A percentile compares a stretch with the other conserved stretches of the same genome.
phyloP scores from a whole-genome alignment of 495 filamentous ascomycete genomes.

The Astrocystis sublimbata region DNA sequence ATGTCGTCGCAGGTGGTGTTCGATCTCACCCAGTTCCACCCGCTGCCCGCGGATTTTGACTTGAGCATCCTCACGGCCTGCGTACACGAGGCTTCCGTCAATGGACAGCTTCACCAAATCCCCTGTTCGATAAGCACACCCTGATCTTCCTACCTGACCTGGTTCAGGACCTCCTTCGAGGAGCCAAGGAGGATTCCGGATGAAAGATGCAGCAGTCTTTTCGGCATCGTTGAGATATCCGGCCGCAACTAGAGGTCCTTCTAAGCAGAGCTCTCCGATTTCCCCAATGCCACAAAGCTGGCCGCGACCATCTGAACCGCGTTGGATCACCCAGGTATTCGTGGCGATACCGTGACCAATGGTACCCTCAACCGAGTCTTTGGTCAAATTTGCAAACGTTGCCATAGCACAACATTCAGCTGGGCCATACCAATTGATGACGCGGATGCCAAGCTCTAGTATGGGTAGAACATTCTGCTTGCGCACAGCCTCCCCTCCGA shows the following conservation, averaged over 20 bases:
- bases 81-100: slow-evolving; percentile 20
- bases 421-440: neutral
- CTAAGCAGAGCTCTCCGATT: slow-evolving; percentile 8
- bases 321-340: slow-evolving; percentile 33
- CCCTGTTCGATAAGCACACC: slow-evolving; percentile 35
- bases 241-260: slow-evolving; percentile 42
- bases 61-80: slow-evolving; percentile 28
- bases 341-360: neutral
- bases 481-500: neutral
- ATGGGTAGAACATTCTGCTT: neutral
- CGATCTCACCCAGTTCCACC: too few relatives aligned
- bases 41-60: too few relatives aligned
- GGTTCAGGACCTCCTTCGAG: neutral
- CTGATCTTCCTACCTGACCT: neutral
- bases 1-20: too few relatives aligned
- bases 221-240: slow-evolving; percentile 46
- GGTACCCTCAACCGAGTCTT: neutral
- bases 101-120: slow-evolving; percentile 37
- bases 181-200: slow-evolving; percentile 25
- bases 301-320: slow-evolving; percentile 26
- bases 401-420: too few relatives aligned
- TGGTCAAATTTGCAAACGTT: neutral
- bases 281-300: slow-evolving; percentile 44
- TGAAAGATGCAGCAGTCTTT: slow-evolving; percentile 28
- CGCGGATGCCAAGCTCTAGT: neutral